Percentiles rank a stretch among this genome's conserved stretches.
phyloP scores from a whole-genome alignment of 768 basidiomycete species.

The Podaxis sp. region DNA sequence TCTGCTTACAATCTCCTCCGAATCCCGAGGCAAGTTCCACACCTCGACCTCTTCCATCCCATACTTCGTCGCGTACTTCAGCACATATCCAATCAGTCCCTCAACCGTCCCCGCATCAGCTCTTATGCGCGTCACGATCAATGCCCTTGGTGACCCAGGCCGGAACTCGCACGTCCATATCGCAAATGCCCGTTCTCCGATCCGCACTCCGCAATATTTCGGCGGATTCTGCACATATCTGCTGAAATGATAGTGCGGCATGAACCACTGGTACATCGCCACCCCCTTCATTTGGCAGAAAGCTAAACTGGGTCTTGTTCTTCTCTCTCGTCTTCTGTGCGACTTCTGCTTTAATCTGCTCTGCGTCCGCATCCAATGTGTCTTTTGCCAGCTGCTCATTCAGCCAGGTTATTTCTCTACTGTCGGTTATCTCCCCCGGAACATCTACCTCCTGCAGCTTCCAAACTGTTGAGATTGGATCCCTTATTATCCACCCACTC shows the following conservation, averaged over 20 bases:
- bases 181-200: constrained; percentile 20
- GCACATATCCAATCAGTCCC: constrained; percentile 31
- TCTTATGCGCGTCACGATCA: constrained; percentile 30
- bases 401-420: constrained; percentile 27
- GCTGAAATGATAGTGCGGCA: constrained; percentile 23
- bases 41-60: constrained; percentile 40
- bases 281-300: constrained; percentile 29
- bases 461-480: constrained; percentile 39
- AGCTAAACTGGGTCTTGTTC: constrained; percentile 19
- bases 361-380: constrained; percentile 39
- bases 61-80: constrained; percentile 23
- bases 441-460: constrained; percentile 19
- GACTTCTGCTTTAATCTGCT: constrained; percentile 35
- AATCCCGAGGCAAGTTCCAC: constrained; percentile 39
- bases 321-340: constrained; percentile 11
- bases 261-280: constrained; percentile 26
- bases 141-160: constrained; percentile 12
- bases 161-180: constrained; percentile 28
- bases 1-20: constrained; percentile 17
- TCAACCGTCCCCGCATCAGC: constrained; percentile 27
- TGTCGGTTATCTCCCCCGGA: background rate
- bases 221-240: constrained; percentile 16
- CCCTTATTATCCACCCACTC: constrained; percentile 42
- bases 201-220: constrained; percentile 18
- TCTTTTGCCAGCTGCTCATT: constrained; percentile 28